Evolutionary conservation across 805 yeast species (phyloP).

Genomic region (Ogataea minuta): DNA sequence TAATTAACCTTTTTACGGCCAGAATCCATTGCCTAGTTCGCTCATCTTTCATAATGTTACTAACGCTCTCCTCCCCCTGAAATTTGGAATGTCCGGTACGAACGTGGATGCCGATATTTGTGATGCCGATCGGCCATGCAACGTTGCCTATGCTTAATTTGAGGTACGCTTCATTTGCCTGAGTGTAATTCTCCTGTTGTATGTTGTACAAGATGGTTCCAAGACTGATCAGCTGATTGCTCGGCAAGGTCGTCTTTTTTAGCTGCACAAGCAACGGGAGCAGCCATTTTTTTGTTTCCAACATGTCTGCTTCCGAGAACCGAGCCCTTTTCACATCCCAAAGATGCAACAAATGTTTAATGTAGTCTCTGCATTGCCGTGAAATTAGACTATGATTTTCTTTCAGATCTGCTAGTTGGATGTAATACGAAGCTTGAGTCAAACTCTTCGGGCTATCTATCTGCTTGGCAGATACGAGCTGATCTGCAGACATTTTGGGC

Average conservation of each 20-base stretch:
- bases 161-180: slow-evolving; percentile 68
- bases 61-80: slow-evolving; percentile 38
- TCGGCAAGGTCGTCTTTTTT: slow-evolving; percentile 39
- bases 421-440: slow-evolving; percentile 2
- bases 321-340: slow-evolving; percentile 35
- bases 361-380: slow-evolving; percentile 45
- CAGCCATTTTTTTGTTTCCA: slow-evolving; percentile 50
- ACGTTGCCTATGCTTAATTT: slow-evolving; percentile 81
- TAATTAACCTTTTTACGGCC: slow-evolving; percentile 69
- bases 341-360: slow-evolving; percentile 39
- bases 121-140: slow-evolving; percentile 90
- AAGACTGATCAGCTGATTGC: slow-evolving; percentile 50
- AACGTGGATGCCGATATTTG: slow-evolving; percentile 75
- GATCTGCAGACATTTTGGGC: too few species aligned
- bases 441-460: not conserved
- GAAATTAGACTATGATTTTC: slow-evolving; percentile 33
- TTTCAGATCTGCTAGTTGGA: slow-evolving; percentile 35
- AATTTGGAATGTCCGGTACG: slow-evolving; percentile 62
- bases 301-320: slow-evolving; percentile 22
- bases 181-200: slow-evolving; percentile 49
- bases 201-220: slow-evolving; percentile 58
- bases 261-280: slow-evolving; percentile 55
- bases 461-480: too few species aligned
- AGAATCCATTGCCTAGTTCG: slow-evolving; percentile 74
- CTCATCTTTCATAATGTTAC: slow-evolving; percentile 80